A percentile compares a stretch with the other conserved stretches of the same genome.
phyloP scores from a whole-genome alignment of 768 basidiomycete species.

The Auriscalpium vulgare region DNA sequence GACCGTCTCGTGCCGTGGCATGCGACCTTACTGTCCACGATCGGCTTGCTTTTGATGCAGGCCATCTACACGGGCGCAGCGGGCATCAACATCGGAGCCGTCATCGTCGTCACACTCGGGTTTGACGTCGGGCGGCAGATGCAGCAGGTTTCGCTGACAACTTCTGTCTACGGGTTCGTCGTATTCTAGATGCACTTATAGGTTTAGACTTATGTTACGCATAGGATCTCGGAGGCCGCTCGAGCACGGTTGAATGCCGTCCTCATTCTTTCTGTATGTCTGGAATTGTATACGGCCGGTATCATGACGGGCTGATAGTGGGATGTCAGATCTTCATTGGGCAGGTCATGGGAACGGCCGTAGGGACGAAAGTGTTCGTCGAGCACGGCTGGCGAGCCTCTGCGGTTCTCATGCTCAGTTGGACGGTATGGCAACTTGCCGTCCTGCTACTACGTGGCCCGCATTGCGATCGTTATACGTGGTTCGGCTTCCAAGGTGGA shows the following conservation, averaged over 20 bases:
- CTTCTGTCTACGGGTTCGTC: slow-evolving; percentile 5
- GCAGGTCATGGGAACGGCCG: slow-evolving; percentile 30
- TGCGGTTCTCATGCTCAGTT: slow-evolving; percentile 18
- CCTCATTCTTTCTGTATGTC: slow-evolving; percentile 7
- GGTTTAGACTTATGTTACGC: background rate
- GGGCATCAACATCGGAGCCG: slow-evolving; percentile 24
- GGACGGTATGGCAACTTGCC: slow-evolving; percentile 20
- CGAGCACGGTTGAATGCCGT: slow-evolving; percentile 9
- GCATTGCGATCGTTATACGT: slow-evolving; percentile 4
- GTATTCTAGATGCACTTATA: background rate
- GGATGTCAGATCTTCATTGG: slow-evolving; percentile 15
- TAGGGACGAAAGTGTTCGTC: slow-evolving; percentile 28
- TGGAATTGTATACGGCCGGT: background rate
- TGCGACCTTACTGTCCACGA: slow-evolving; percentile 27
- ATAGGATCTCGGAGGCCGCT: slow-evolving; percentile 1
- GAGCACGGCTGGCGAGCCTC: slow-evolving; percentile 25
- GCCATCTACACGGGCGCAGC: slow-evolving; percentile 27
- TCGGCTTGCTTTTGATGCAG: slow-evolving; percentile 14
- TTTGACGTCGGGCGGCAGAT: slow-evolving; percentile 28
- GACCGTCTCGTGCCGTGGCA: slow-evolving; percentile 30
- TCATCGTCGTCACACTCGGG: slow-evolving; percentile 27
- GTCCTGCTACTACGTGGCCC: slow-evolving; percentile 26
- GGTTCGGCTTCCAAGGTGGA: slow-evolving; percentile 11
- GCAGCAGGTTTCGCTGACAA: slow-evolving; percentile 24
- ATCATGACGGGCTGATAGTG: background rate